phyloP scores from a whole-genome alignment of 164 flowering plant genomes.

The Magnolia kwangsiensis region DNA sequence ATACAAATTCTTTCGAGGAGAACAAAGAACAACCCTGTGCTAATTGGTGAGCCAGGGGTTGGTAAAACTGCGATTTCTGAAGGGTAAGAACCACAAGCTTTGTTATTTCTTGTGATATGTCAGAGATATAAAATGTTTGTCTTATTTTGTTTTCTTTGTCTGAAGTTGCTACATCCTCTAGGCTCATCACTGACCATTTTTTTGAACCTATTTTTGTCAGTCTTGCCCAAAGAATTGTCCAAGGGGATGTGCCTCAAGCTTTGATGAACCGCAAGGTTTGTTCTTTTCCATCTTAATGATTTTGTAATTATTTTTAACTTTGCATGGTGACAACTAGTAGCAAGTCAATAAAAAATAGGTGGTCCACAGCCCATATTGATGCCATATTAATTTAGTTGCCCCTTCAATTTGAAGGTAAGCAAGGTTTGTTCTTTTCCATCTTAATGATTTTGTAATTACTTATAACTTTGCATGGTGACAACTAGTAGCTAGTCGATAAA shows the following conservation, averaged over 20 bases:
- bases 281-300: not conserved
- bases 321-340: too few species aligned
- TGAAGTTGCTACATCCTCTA: not conserved
- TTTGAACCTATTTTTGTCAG: conserved; percentile 31
- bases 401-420: too few species aligned
- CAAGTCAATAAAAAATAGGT: too few species aligned
- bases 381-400: too few species aligned
- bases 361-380: too few species aligned
- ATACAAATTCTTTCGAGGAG: conserved; percentile 95
- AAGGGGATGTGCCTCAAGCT: conserved; percentile 99
- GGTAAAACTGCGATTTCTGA: conserved; percentile 99
- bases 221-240: conserved; percentile 96
- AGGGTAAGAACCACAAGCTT: conserved; percentile 51
- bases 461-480: too few species aligned
- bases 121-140: not conserved
- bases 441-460: not conserved
- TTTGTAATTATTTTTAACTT: too few species aligned
- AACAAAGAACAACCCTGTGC: conserved; percentile 96
- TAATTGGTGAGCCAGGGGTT: conserved; percentile 99
- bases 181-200: not conserved
- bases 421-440: not conserved
- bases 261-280: conserved; percentile 80
- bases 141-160: not conserved
- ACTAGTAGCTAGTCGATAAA: too few species aligned
- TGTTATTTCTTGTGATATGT: not conserved